Evolutionary conservation across 202 grass and related monocot genomes (phyloP), one percentile per base, ranked within the genome.

Genomic region (Sporobolus alterniflorus): DNA sequence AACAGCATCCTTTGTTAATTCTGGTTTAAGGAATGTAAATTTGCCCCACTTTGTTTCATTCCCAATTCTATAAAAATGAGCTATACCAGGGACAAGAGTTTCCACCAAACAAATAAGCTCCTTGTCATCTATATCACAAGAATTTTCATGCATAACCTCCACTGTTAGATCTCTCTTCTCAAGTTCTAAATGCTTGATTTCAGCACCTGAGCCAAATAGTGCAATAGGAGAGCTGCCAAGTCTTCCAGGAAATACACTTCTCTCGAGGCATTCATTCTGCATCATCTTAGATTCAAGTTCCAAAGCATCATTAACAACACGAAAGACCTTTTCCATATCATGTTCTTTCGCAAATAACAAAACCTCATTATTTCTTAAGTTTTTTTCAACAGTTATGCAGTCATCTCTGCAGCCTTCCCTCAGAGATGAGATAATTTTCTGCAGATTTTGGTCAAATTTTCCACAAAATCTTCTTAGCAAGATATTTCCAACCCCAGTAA

Each of bases 121-220:
- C 85, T 88, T 95, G 26, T 93, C 96, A 89, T 84, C 77, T 30
- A 98, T 68, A 57, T 54, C 61, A 80, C 18, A 43, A 28, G 91
- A 80, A 84, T 93, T 93, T 85, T 90, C 89, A 92, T 95, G 96
- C 34, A 70, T 64, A 85, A 98, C 79, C 66, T 98, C 96, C 71
- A 98, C 90, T 0, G 96, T 83, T 57, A 98, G 47, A 87, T 71
- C 84, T 40, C 89, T 86, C 73, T 90, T 95, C 65, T 76, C 92
- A 67, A 98, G 92, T 79, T 98, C 96, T 22, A 95, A 88, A 90
- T 98, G 96, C 76, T 98, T 98, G 25, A 98, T 93, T 89, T 95
- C 90, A 88, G 89, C 96, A 80, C 96, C 92, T 25, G 96, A 95
- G 16, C 96, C 92, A 84, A 98, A 89, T 34, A 98, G 76, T 54